Conservation (phyloP, 768 basidiomycete genomes). For the Trametes coccinea region DNA sequence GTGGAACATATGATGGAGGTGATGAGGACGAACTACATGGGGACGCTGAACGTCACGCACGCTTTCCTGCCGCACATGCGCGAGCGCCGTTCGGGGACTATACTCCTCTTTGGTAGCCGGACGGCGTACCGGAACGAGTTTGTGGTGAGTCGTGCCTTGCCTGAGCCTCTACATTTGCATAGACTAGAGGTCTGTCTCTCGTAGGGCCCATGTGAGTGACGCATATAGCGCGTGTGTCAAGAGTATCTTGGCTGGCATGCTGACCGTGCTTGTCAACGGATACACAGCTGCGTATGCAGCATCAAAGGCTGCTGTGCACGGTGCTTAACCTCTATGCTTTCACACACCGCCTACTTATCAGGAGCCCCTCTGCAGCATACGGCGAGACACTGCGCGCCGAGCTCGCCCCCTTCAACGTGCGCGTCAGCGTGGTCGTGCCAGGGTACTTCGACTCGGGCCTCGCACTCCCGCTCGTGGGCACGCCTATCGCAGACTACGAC, state of each 20-base stretch:
- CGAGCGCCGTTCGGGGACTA: constrained; percentile 30
- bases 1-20: constrained; percentile 31
- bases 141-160: constrained; percentile 27
- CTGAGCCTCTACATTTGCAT: not conserved
- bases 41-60: constrained; percentile 40
- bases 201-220: constrained; percentile 12
- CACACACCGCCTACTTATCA: too few relatives aligned
- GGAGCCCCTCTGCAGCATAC: constrained; percentile 16
- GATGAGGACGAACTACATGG: constrained; percentile 42
- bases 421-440: constrained; percentile 30
- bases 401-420: constrained; percentile 29
- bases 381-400: constrained; percentile 32
- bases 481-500: constrained; percentile 25
- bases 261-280: not conserved
- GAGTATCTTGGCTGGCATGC: not conserved
- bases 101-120: constrained; percentile 37
- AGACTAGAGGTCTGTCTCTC: too few relatives aligned
- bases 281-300: constrained; percentile 25
- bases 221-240: not conserved
- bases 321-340: constrained; percentile 1
- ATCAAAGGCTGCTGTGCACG: constrained; percentile 32
- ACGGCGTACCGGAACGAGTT: constrained; percentile 35
- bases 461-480: constrained; percentile 1
- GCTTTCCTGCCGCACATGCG: constrained; percentile 43
- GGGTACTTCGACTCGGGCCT: constrained; percentile 29